Conservation (phyloP, 768 basidiomycete species). For the Galerina sulciceps region DNA sequence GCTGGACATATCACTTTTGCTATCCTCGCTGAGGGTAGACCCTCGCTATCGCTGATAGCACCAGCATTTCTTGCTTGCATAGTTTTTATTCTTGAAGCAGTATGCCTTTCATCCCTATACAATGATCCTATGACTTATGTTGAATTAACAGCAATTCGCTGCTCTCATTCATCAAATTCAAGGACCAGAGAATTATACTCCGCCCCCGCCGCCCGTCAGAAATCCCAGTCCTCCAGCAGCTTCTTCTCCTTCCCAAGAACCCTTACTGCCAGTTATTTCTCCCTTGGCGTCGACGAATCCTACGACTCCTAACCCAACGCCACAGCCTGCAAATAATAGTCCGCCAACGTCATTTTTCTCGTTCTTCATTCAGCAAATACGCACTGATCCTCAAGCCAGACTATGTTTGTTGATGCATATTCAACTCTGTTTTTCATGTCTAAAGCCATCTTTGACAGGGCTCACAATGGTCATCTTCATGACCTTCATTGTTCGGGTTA, state of each 20-base stretch:
- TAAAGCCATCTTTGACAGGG: conserved; percentile 46
- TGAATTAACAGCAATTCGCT: conserved; percentile 71
- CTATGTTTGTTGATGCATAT: conserved; percentile 54
- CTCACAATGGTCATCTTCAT: conserved; percentile 69
- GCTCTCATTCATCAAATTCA: conserved; percentile 84
- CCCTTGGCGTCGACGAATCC: conserved; percentile 18
- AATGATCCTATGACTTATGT: background rate
- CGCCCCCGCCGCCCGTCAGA: conserved; percentile 32
- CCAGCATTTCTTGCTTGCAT: conserved; percentile 86
- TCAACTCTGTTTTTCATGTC: background rate
- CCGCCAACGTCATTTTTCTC: conserved; percentile 45
- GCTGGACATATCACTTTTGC: conserved; percentile 90
- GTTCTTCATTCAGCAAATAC: conserved; percentile 60
- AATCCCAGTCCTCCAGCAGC: conserved; percentile 22
- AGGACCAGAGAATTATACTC: conserved; percentile 63
- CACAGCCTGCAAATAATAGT: conserved; percentile 25
- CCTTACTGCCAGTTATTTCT: conserved; percentile 16
- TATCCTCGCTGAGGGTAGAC: conserved; percentile 79
- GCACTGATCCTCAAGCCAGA: conserved; percentile 72
- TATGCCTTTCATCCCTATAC: conserved; percentile 34
- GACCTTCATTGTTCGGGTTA: conserved; percentile 74
- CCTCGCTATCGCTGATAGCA: conserved; percentile 80
- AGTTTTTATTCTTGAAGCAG: conserved; percentile 82
- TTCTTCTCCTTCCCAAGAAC: conserved; percentile 13
- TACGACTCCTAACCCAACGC: conserved; percentile 22